Percentiles rank a stretch among this genome's conserved stretches.
phyloP scores from a whole-genome alignment of 2,329 filamentous ascomycete genomes.

The Albophoma yamanashiensis region DNA sequence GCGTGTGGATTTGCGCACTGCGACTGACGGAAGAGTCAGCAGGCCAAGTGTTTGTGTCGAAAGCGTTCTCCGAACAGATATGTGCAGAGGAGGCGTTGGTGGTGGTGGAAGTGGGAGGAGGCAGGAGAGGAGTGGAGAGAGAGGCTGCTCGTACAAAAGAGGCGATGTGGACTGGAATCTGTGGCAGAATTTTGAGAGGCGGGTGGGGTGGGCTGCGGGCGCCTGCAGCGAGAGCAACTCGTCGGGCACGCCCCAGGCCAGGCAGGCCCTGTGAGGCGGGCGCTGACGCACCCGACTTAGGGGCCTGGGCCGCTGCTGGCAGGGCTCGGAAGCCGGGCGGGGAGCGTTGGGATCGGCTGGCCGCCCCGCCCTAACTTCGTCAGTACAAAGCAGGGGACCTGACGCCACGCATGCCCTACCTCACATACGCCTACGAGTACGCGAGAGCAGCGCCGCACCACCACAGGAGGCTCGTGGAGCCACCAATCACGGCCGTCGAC shows the following conservation, averaged over 20 bases:
- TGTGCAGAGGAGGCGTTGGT: conserved; percentile 5
- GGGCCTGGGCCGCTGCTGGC: not conserved
- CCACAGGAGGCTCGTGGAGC: too few relatives aligned
- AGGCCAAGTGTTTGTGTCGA: not conserved
- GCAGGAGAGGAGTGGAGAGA: conserved; percentile 10
- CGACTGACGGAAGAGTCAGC: conserved; percentile 8
- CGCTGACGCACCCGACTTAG: not conserved
- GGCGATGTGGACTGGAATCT: conserved; percentile 7
- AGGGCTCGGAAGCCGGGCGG: not conserved
- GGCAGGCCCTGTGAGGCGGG: not conserved
- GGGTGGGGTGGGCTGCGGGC: not conserved
- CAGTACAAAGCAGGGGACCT: too few relatives aligned
- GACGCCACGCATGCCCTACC: too few relatives aligned
- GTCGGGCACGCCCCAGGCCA: not conserved
- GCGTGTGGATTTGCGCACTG: conserved; percentile 5
- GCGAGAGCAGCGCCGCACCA: too few relatives aligned
- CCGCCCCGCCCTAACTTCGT: not conserved
- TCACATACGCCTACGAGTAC: too few relatives aligned
- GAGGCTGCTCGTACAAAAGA: not conserved
- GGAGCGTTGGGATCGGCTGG: not conserved
- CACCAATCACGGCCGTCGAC: not conserved
- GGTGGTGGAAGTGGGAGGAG: conserved; percentile 3
- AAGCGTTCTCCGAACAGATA: not conserved
- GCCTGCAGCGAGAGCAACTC: not conserved
- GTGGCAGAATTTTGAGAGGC: conserved; percentile 6